Evolutionary conservation across 2,329 filamentous ascomycete species (phyloP), one percentile per base, ranked within the genome.

Genomic region (Fusarium sacchari): DNA sequence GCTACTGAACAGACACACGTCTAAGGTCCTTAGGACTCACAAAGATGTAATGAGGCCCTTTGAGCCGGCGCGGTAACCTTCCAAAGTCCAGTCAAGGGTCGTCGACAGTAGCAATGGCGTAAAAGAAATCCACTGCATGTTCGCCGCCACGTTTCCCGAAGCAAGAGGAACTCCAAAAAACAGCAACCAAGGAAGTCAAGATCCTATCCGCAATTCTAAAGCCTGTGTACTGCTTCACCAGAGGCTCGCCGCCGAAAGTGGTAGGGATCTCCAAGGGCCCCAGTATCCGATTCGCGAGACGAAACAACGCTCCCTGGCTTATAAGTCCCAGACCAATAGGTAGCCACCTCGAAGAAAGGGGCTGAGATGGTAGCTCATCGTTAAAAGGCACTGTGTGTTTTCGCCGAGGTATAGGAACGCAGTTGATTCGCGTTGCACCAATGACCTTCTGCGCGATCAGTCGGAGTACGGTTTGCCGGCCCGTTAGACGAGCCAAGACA

Each of bases 31-130:
- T n/a, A n/a, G n/a, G n/a, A n/a, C n/a, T n/a, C n/a, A 69, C 64
- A 50, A 18, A 0, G 66, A 69, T 0, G 64, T 57, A 0, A 40
- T 2, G 0, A 69, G 57, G 3, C 50, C 34, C 5, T 24, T 43
- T 4, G 43, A 52, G 7, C 64, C 58, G 5, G 9, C 18, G 1
- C 64, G 50, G 5, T 69, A 57, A 6, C 64, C 46, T 7, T 69
- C 66, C 8, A 69, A 15, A 5, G 64, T 69, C 66, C 66, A 69
- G 39, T 69, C 66, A 3, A 69, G 34, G 0, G 39, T 42, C 0
- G 66, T 64, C 2, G 66, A 69, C 1, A 50, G 0, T 0, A 69
- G 0, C 3, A 69, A 0, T 0, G 66, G 56, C 1, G 37, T 64
- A 6, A 69, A 69, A 2, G 57, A 30, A 13, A 44, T 8, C 39